Percentiles rank a stretch among this genome's conserved stretches.
phyloP scores from a whole-genome alignment of 306 rosid genomes.

The Rosa chinensis region DNA sequence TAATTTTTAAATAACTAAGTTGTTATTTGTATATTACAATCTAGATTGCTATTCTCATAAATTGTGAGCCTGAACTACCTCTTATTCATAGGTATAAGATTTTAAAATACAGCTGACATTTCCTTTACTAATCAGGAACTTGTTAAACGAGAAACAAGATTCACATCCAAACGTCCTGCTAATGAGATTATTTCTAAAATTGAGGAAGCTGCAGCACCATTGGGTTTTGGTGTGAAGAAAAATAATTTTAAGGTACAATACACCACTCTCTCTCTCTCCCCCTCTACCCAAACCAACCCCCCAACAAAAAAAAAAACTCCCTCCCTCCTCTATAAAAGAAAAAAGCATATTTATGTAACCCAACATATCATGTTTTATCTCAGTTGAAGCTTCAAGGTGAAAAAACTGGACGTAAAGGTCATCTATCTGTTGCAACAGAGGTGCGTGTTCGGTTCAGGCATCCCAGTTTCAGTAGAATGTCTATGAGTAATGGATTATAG shows the following conservation, averaged over 20 bases:
- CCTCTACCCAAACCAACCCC: not conserved
- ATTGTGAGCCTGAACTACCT: not conserved
- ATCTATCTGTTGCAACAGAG: conserved; percentile 85
- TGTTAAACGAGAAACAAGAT: conserved; percentile 80
- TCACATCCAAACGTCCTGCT: conserved; percentile 84
- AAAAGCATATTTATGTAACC: not conserved
- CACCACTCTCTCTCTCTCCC: conserved; percentile 9
- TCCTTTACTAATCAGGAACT: conserved; percentile 58
- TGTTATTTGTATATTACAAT: not conserved
- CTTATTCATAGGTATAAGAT: not conserved
- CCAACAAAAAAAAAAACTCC: too few relatives aligned
- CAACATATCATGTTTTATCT: conserved; percentile 19
- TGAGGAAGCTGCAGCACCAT: conserved; percentile 71
- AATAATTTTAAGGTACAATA: conserved; percentile 72
- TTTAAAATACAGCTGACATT: conserved; percentile 9
- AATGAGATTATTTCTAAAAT: conserved; percentile 84
- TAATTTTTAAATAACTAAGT: not conserved
- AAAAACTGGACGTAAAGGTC: conserved; percentile 92
- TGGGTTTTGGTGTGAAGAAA: conserved; percentile 91
- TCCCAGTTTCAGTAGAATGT: not conserved
- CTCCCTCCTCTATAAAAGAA: not conserved
- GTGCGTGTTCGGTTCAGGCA: conserved; percentile 30
- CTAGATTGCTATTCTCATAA: conserved; percentile 16
- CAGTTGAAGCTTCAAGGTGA: conserved; percentile 93
- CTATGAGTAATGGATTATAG: not conserved